Evolutionary conservation across 1,139 yeast species (phyloP).

Genomic region (Citeromyces siamensis): DNA sequence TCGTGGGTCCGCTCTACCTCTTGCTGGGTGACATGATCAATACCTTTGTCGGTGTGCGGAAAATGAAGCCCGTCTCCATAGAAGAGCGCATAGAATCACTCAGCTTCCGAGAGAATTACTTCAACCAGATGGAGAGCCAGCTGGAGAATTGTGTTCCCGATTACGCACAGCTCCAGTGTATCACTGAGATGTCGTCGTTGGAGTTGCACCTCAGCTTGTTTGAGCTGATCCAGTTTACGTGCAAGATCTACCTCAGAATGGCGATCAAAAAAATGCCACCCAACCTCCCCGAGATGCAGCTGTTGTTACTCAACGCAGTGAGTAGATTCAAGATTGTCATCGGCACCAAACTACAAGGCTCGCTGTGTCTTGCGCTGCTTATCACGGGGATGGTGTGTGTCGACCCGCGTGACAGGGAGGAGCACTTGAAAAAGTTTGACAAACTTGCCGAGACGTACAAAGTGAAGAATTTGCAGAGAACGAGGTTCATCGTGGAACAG

Average conservation of each 20-base stretch:
- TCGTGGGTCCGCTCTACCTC: slow-evolving; percentile 1
- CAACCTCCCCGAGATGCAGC: slow-evolving; percentile 51
- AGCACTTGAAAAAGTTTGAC: slow-evolving; percentile 41
- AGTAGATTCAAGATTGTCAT: slow-evolving; percentile 49
- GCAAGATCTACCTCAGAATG: slow-evolving; percentile 56
- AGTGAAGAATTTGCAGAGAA: slow-evolving; percentile 55
- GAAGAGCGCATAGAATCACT: neutral
- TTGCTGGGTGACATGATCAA: neutral
- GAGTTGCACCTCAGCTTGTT: slow-evolving; percentile 60
- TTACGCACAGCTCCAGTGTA: neutral
- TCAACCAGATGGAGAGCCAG: neutral
- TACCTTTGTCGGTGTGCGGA: neutral
- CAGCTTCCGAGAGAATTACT: neutral
- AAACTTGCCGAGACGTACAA: slow-evolving; percentile 47
- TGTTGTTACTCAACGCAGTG: slow-evolving; percentile 39
- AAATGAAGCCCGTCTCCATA: neutral
- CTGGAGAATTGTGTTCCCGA: neutral
- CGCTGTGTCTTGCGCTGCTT: slow-evolving; percentile 64
- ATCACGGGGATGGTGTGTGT: slow-evolving; percentile 66
- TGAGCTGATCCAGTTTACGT: slow-evolving; percentile 60
- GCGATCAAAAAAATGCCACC: slow-evolving; percentile 51
- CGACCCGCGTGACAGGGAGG: slow-evolving; percentile 30
- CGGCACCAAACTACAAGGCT: slow-evolving; percentile 59
- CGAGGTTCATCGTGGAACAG: slow-evolving; percentile 44
- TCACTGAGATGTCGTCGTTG: slow-evolving; percentile 12